Evolutionary conservation across 805 yeast species (phyloP).

Genomic region (Candida vartiovaarae): DNA sequence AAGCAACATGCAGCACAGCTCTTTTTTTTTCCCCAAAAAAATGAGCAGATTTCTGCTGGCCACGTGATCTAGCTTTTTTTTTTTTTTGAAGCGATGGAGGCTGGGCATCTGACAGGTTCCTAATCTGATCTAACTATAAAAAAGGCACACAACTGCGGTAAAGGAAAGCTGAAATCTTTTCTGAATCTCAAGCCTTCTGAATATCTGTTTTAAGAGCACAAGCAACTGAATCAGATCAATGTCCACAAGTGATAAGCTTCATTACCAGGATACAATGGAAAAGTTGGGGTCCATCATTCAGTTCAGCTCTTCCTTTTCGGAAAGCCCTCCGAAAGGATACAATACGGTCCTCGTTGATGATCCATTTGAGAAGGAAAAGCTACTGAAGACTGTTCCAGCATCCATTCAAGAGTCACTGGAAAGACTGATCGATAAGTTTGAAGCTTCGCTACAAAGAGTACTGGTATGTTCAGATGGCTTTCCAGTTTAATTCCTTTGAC

Average conservation of each 20-base stretch:
- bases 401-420: neutral
- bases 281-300: neutral
- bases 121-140: no score
- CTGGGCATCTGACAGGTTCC: no score
- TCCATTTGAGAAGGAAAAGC: neutral
- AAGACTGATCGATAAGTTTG: neutral
- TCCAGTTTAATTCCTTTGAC: neutral
- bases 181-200: neutral
- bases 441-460: constrained; percentile 1
- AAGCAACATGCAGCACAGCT: no score
- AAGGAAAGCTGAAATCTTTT: no score
- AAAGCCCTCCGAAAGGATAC: neutral
- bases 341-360: neutral
- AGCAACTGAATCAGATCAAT: neutral
- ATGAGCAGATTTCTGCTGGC: no score
- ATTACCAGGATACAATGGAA: neutral
- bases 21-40: no score
- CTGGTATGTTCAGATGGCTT: neutral
- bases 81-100: no score
- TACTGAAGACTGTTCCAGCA: neutral
- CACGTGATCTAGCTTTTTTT: no score
- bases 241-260: neutral
- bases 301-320: neutral
- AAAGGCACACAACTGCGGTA: no score
- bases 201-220: neutral